phyloP scores from a whole-genome alignment of 2,329 filamentous ascomycete species.

The Fusarium pseudonygamai region DNA sequence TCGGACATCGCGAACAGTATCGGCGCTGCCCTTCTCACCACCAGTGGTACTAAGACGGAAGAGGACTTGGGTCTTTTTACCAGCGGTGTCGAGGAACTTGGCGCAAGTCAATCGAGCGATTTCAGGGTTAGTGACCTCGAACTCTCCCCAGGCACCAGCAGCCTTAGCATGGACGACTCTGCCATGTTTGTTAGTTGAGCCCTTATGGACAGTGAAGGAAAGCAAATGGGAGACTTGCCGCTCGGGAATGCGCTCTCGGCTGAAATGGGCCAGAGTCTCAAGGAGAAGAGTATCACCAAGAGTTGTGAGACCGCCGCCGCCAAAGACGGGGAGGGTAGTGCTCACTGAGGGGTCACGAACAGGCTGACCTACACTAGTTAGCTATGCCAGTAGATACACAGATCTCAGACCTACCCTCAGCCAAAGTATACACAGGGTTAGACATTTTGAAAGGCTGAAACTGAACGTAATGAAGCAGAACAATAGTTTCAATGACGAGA shows the following conservation, averaged over 20 bases:
- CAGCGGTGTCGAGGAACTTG: constrained; percentile 61
- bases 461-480: too few relatives aligned
- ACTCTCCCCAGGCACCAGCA: constrained; percentile 62
- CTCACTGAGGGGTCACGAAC: constrained; percentile 14
- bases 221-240: not conserved
- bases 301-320: constrained; percentile 8
- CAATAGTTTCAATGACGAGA: not conserved
- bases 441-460: not conserved
- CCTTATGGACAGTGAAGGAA: too few relatives aligned
- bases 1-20: constrained; percentile 74
- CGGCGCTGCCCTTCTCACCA: constrained; percentile 70
- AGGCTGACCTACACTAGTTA: constrained; percentile 1
- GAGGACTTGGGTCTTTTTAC: constrained; percentile 65
- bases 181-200: not conserved
- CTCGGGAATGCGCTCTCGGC: constrained; percentile 10
- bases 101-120: constrained; percentile 62
- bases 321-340: constrained; percentile 6
- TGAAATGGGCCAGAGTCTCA: constrained; percentile 6
- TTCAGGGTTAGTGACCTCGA: constrained; percentile 63
- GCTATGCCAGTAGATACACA: accelerated
- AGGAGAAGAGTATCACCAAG: constrained; percentile 12
- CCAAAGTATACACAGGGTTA: constrained; percentile 8
- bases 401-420: not conserved
- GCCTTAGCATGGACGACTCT: constrained; percentile 47
- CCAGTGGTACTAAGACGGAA: constrained; percentile 78